Base-by-base conservation (phyloP, 495 filamentous ascomycete species). In the Aspergillus nidulans region DNA sequence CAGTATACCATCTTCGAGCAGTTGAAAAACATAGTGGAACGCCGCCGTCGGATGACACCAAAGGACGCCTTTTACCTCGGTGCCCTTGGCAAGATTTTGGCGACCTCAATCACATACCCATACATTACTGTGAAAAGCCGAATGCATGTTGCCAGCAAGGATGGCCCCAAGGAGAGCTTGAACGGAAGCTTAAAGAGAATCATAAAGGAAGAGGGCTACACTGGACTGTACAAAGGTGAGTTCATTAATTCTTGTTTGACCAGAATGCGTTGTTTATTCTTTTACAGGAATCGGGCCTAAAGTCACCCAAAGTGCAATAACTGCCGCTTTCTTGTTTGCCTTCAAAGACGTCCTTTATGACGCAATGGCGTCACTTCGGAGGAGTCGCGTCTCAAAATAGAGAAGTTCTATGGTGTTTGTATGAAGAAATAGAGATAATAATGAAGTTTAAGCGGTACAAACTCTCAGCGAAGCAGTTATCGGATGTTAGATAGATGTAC, bases 1-100 rank as follows among this genome's bases (percentile, higher is more conserved):
- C 95, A 97, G 73, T 99, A 99, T 65, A 99, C 95, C 15, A 88
- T 99, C 43, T 99, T 97, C 59, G 94, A 99, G 78, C 92, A 97
- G 74, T 72, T 99, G 75, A 97, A 96, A 79, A 86, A 89, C 58
- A 52, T 79, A 12, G 65, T 90, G 28, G 86, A 87, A 68, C 84
- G 81, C 57, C 77, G 83, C 18, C 71, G 82, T 19, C 78, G 80
- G 30, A 82, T 96, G 57, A 95, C 87, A 0, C 89, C 94, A 1
- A 86, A 83, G 45, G 82, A 95, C 63, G 91, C 88, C 3, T 99
- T 99, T 65, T 82, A 94, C 56, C 73, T 99, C 4, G 94, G 94
- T 49, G 94, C 94, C 9, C 63, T 97, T 7, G 94, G 95, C 57
- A 99, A 99, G 78, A 77, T 99, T 49, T 78, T 95, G 51, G 95